Percentiles rank a stretch among this genome's conserved stretches.
Conservation (phyloP, 129 eudicot genomes). For the Ambrosia artemisiifolia region DNA sequence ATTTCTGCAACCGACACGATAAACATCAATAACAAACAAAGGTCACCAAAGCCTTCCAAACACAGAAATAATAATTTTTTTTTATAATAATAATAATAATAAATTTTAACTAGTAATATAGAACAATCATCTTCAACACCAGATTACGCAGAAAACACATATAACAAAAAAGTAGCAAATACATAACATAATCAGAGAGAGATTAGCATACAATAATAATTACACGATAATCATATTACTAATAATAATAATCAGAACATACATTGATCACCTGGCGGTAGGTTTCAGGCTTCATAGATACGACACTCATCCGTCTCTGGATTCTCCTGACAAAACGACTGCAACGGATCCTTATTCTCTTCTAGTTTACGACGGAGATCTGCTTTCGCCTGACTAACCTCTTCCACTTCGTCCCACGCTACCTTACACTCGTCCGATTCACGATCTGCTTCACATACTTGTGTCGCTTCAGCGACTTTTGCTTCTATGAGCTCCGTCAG, state of each 20-base stretch:
- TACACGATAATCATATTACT: no score
- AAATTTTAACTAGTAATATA: no score
- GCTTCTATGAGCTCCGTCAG: slow-evolving; percentile 45
- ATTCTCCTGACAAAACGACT: slow-evolving; percentile 44
- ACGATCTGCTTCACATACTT: slow-evolving; percentile 39
- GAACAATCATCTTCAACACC: not conserved
- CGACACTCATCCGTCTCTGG: slow-evolving; percentile 51
- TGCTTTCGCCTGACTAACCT: slow-evolving; percentile 47
- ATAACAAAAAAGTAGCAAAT: not conserved
- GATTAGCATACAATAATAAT: not conserved
- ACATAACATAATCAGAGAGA: not conserved
- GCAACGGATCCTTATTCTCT: slow-evolving; percentile 36
- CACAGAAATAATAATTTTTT: no score
- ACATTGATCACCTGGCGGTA: slow-evolving; percentile 16
- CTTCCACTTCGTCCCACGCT: slow-evolving; percentile 59
- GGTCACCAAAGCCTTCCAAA: no score
- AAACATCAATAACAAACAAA: no score
- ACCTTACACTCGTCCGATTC: slow-evolving; percentile 49
- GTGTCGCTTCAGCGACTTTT: slow-evolving; percentile 41
- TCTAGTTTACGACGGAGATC: slow-evolving; percentile 44
- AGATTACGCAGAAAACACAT: not conserved
- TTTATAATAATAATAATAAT: no score
- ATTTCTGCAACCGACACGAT: no score
- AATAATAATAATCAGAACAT: not conserved
- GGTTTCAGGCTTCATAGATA: slow-evolving; percentile 35